Evolutionary conservation across 2,329 filamentous ascomycete genomes (phyloP), one percentile per base, ranked within the genome.

Genomic region (Trichoderma sp.): DNA sequence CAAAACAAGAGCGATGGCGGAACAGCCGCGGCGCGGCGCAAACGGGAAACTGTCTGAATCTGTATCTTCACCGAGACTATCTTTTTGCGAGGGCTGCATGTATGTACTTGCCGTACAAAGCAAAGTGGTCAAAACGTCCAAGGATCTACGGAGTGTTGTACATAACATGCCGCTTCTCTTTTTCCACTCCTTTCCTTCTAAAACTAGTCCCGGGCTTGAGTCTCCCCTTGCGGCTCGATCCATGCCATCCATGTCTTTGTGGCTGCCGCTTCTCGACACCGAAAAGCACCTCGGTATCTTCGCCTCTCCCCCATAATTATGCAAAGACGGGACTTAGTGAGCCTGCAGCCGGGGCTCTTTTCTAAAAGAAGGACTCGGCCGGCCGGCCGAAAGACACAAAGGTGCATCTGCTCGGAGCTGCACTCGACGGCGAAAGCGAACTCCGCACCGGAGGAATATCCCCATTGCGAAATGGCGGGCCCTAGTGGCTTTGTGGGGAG

Each of bases 381-480:
- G 67, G 67, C 53, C 67, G 67, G 67, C 41, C 69, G 60, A 72
- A 35, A 41, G 38, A 56, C 29, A 31, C 16, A 38, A 41, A 45
- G 38, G 24, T 50, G 68, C 16, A 71, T 60, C 16, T 35, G 33
- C 56, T 62, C 69, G 69, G 69, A 63, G 38, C 68, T 71, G 35
- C 53, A 71, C 24, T 18, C 33, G n/a, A 53, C 60, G 62, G 71
- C 53, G 71, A 74, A 9, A 8, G 71, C 71, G 63, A 74, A 67
- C 63, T 74, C 63, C 63, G 71, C 63, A 66, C 62, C 71, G 71
- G 71, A 74, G 71, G 63, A 66, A 74, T 74, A 74, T 66, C 71
- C 71, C 45, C 24, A 74, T 74, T 73, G 71, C 71, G 71, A 74
- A 63, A 60, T 74, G 63, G 63, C n/a, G 59, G 69, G 45, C 71